These are phyloP conservation scores for Dichotomocladium elegans DNA, from an alignment of 371 early-diverging fungal genomes.

Conservation along the genomic window DNA sequence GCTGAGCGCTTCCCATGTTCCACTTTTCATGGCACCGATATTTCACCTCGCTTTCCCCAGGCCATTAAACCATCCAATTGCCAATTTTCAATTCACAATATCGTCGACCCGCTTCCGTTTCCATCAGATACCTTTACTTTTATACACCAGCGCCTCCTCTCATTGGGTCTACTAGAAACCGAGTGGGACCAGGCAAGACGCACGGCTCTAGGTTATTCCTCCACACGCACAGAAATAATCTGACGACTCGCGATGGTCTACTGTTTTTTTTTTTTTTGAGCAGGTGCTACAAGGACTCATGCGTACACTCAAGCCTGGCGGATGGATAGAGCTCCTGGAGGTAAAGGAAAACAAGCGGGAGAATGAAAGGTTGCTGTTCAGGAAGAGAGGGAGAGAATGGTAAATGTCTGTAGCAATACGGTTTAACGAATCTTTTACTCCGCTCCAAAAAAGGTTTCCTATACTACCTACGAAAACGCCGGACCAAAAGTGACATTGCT, in stretches of 20 bases:
- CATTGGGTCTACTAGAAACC: constrained; percentile 20
- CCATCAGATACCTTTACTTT: constrained; percentile 50
- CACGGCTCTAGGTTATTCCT: neutral
- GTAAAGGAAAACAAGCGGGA: neutral
- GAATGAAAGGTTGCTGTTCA: neutral
- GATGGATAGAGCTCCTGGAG: constrained; percentile 20
- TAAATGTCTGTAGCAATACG: too few species aligned
- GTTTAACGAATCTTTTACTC: too few species aligned
- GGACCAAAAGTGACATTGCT: constrained; percentile 1
- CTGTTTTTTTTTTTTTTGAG: neutral
- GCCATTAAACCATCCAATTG: constrained; percentile 20
- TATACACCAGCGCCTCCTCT: constrained; percentile 47
- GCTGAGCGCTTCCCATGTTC: constrained; percentile 16
- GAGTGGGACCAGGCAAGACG: constrained; percentile 27
- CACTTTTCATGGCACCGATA: constrained; percentile 17
- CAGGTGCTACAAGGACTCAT: constrained; percentile 5
- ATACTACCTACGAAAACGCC: neutral
- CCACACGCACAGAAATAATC: too few species aligned
- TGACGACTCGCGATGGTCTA: constrained; percentile 1
- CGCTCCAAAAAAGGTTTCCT: neutral
- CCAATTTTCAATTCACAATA: constrained; percentile 46
- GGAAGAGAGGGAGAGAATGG: too few species aligned
- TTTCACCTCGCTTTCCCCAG: constrained; percentile 11
- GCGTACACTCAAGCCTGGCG: constrained; percentile 16
- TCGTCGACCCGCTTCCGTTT: constrained; percentile 49